Evolutionary conservation across 2,329 filamentous ascomycete genomes (phyloP).

Genomic region (Endothia cerciana): DNA sequence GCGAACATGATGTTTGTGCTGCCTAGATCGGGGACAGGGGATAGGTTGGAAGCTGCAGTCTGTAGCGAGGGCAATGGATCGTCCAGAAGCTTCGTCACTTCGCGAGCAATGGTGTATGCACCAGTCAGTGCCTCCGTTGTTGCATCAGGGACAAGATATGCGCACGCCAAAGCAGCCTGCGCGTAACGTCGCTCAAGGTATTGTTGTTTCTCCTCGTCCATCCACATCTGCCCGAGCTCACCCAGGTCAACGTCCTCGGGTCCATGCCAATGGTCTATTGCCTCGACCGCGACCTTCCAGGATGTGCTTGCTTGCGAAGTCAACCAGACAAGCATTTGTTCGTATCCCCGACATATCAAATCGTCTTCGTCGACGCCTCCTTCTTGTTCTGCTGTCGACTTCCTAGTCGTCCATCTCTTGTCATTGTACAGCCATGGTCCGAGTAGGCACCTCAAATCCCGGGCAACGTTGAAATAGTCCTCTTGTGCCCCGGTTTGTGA

Average conservation of each 20-base stretch:
- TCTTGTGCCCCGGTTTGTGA: conserved; percentile 54
- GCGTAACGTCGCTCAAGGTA: conserved; percentile 68
- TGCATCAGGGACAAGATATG: conserved; percentile 67
- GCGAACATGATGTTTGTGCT: conserved; percentile 41
- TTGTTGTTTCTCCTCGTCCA: conserved; percentile 63
- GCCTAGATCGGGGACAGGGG: conserved; percentile 43
- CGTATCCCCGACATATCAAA: conserved; percentile 65
- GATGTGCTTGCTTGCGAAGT: conserved; percentile 59
- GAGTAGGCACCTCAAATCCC: conserved; percentile 70
- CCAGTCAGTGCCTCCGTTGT: conserved; percentile 61
- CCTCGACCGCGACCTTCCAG: conserved; percentile 65
- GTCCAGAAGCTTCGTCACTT: conserved; percentile 63
- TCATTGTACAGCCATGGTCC: conserved; percentile 75
- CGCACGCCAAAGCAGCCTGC: conserved; percentile 67
- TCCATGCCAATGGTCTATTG: conserved; percentile 74
- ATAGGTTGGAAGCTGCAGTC: conserved; percentile 50
- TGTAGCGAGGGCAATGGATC: conserved; percentile 58
- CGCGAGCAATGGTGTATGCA: conserved; percentile 63
- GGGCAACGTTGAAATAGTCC: conserved; percentile 51
- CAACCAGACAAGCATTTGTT: conserved; percentile 71
- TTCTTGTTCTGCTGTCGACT: conserved; percentile 31
- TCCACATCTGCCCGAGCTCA: conserved; percentile 57
- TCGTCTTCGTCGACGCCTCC: conserved; percentile 33
- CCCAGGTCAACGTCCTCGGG: conserved; percentile 72
- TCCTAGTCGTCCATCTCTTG: conserved; percentile 55